These are phyloP conservation scores for Gracilaria domingensis DNA, from an alignment of 23 red algal genomes.

Conservation along the genomic window DNA sequence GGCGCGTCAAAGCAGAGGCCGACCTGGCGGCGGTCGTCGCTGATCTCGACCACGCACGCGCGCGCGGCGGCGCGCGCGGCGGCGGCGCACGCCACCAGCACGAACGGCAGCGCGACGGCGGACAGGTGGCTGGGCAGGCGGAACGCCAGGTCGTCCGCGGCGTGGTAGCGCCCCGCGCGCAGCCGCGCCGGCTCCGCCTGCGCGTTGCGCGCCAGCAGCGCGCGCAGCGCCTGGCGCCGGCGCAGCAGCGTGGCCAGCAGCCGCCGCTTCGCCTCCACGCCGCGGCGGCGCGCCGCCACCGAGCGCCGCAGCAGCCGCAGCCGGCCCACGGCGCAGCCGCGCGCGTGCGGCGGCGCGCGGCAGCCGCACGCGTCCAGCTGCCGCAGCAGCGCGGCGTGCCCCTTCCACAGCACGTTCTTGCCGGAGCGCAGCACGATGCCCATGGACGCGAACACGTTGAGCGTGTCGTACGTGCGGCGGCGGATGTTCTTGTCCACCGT, in stretches of 20 bases:
- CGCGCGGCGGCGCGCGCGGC: neutral
- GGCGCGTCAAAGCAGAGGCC: constrained; percentile 22
- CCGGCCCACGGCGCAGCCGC: neutral
- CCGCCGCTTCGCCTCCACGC: constrained; percentile 9
- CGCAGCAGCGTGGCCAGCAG: constrained; percentile 9
- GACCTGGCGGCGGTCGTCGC: constrained; percentile 25
- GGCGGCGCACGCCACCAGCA: constrained; percentile 21
- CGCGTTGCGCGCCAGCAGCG: constrained; percentile 23
- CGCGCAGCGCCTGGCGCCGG: constrained; percentile 4
- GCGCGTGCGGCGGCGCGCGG: neutral
- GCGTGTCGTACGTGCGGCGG: constrained; percentile 89
- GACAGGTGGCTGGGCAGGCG: constrained; percentile 5
- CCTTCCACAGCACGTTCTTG: constrained; percentile 80
- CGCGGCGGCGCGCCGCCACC: neutral
- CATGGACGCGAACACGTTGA: constrained; percentile 94
- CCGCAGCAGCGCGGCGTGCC: constrained; percentile 11
- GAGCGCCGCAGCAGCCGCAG: neutral
- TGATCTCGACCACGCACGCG: constrained; percentile 14
- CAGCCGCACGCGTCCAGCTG: constrained; percentile 28
- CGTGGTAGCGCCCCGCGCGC: neutral
- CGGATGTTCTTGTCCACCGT: constrained; percentile 84
- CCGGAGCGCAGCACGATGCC: constrained; percentile 75
- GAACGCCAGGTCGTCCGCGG: constrained; percentile 5
- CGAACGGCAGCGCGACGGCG: constrained; percentile 33
- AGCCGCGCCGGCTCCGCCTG: constrained; percentile 18